A percentile compares a stretch with the other conserved stretches of the same genome.
These are phyloP conservation scores for Pseudoneurospora amorphoporcata DNA, from an alignment of 495 filamentous ascomycete species.

Conservation along the genomic window DNA sequence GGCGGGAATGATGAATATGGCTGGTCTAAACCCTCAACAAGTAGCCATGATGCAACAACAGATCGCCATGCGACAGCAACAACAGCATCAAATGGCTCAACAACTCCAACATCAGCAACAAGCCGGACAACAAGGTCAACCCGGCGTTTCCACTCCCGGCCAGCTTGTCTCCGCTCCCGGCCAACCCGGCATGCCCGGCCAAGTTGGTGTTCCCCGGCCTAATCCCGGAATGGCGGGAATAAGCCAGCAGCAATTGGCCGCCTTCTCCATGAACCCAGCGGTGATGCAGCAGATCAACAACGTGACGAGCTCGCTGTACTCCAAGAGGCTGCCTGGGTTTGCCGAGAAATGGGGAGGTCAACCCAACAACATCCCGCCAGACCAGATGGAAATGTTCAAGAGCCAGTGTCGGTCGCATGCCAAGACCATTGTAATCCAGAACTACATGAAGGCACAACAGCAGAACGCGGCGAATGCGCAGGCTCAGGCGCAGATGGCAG, in stretches of 20 bases:
- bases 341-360: slow-evolving; percentile 25
- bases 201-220: background rate
- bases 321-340: slow-evolving; percentile 38
- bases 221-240: slow-evolving; percentile 9
- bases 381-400: slow-evolving; percentile 24
- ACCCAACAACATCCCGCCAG: slow-evolving; percentile 23
- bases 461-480: slow-evolving; percentile 24
- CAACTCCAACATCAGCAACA: slow-evolving; percentile 21
- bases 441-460: slow-evolving; percentile 11
- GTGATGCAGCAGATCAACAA: slow-evolving; percentile 14
- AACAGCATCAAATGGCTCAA: slow-evolving; percentile 27
- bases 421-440: slow-evolving; percentile 7
- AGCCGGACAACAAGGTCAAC: background rate
- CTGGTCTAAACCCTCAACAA: slow-evolving; percentile 10
- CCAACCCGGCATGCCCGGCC: background rate
- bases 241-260: slow-evolving; percentile 19
- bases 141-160: background rate
- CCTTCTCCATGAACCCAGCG: slow-evolving; percentile 1
- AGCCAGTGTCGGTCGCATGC: slow-evolving; percentile 13
- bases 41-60: slow-evolving; percentile 26
- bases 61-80: slow-evolving; percentile 27
- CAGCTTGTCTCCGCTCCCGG: background rate
- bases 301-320: slow-evolving; percentile 33
- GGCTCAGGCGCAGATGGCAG: slow-evolving; percentile 16
- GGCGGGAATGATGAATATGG: slow-evolving; percentile 23